These are phyloP conservation scores for Diaporthe sp. DNA, from an alignment of 2,329 filamentous ascomycete species.

Conservation along the genomic window DNA sequence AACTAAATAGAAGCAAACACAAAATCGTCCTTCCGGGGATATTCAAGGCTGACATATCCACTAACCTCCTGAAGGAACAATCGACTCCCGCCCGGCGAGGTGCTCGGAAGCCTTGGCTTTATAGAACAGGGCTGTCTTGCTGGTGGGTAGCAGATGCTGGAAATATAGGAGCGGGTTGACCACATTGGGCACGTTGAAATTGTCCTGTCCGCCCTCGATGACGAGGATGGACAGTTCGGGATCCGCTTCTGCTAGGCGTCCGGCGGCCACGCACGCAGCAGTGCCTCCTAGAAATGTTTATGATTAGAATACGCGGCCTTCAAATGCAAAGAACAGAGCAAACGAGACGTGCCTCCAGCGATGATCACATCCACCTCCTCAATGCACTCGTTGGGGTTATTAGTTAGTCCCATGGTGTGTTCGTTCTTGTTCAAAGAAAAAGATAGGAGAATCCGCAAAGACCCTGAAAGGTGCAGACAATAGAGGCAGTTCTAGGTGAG, in stretches of 20 bases:
- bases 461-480: not conserved
- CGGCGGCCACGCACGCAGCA: conserved; percentile 64
- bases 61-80: conserved; percentile 55
- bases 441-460: not conserved
- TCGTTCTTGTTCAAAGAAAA: not conserved
- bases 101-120: conserved; percentile 59
- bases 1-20: not conserved
- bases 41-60: too few relatives aligned
- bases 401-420: conserved; percentile 39
- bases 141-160: conserved; percentile 60
- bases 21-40: too few relatives aligned
- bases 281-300: conserved; percentile 55
- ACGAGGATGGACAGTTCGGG: conserved; percentile 64
- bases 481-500: not conserved
- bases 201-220: conserved; percentile 68
- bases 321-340: not conserved
- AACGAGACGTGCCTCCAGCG: conserved; percentile 42
- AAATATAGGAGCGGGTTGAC: conserved; percentile 64
- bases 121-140: conserved; percentile 62
- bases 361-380: conserved; percentile 59
- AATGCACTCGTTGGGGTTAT: conserved; percentile 47
- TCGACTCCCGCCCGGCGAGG: conserved; percentile 58
- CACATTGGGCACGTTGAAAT: conserved; percentile 63
- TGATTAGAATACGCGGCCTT: not conserved
- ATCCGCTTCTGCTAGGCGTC: conserved; percentile 63